Evolutionary conservation across 1,139 yeast genomes (phyloP).

Genomic region (Magnusiomyces paraingens): DNA sequence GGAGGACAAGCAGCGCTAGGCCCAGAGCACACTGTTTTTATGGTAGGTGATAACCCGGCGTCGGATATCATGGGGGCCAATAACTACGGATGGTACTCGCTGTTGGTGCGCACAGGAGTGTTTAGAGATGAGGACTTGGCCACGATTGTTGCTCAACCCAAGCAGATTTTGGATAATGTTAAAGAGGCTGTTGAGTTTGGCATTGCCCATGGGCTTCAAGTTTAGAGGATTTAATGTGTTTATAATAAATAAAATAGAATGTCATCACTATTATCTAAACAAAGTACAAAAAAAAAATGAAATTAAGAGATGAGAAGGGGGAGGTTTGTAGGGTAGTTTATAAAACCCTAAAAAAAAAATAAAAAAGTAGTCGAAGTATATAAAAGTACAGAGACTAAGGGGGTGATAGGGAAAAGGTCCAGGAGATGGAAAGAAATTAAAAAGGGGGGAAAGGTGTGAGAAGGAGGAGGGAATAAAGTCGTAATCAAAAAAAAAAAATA

Average conservation of each 20-base stretch:
- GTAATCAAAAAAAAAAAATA: neutral
- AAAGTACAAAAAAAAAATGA: conserved; percentile 13
- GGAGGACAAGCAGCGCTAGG: conserved; percentile 17
- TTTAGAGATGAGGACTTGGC: conserved; percentile 61
- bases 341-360: neutral
- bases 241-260: neutral
- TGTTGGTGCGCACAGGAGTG: conserved; percentile 83
- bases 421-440: too few species aligned
- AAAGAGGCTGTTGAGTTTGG: conserved; percentile 35
- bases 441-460: too few species aligned
- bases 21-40: conserved; percentile 47
- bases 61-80: conserved; percentile 90
- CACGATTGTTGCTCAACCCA: conserved; percentile 30
- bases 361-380: neutral
- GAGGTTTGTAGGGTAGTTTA: too few species aligned
- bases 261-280: neutral
- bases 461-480: too few species aligned
- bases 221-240: neutral
- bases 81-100: conserved; percentile 78
- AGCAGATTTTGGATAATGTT: conserved; percentile 33
- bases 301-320: conserved; percentile 8
- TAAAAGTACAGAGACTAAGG: too few species aligned
- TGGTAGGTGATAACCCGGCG: conserved; percentile 97
- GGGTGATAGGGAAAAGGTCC: too few species aligned
- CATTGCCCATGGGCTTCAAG: conserved; percentile 4